phyloP scores from a whole-genome alignment of 176 grass and related monocot species.

The Raddia guianensis region DNA sequence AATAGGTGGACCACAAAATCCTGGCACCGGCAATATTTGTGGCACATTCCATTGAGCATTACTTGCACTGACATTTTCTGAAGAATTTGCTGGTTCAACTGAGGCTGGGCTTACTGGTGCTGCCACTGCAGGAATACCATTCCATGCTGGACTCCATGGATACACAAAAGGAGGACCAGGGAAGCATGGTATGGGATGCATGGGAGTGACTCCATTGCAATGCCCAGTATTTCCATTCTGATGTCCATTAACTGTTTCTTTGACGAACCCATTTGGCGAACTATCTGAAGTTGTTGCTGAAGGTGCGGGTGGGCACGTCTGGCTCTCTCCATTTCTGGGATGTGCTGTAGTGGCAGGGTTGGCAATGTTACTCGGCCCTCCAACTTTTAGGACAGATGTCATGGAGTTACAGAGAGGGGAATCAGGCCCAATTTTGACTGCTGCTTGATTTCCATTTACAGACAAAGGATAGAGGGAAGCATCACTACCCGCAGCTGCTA shows the following conservation, averaged over 20 bases:
- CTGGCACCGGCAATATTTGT: constrained; percentile 35
- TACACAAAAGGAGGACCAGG: constrained; percentile 56
- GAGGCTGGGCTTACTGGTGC: constrained; percentile 49
- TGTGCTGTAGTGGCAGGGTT: constrained; percentile 36
- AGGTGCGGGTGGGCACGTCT: constrained; percentile 2
- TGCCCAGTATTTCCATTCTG: constrained; percentile 49
- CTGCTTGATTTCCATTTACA: constrained; percentile 39
- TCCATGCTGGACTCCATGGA: constrained; percentile 64
- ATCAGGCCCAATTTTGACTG: constrained; percentile 55
- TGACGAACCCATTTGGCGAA: constrained; percentile 17
- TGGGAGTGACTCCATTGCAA: constrained; percentile 39
- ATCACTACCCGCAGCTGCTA: constrained; percentile 35
- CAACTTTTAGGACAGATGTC: constrained; percentile 40
- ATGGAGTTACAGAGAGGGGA: constrained; percentile 37
- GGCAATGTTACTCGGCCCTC: constrained; percentile 41
- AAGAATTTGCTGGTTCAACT: constrained; percentile 45
- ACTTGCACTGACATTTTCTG: constrained; percentile 35
- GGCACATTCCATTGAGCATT: constrained; percentile 54
- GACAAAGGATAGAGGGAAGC: constrained; percentile 26
- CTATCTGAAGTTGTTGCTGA: constrained; percentile 44
- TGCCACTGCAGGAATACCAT: constrained; percentile 46
- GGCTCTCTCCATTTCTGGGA: constrained; percentile 40
- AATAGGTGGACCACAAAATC: constrained; percentile 45
- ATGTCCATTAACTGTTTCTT: constrained; percentile 37
- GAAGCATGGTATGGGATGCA: constrained; percentile 56